Percentiles rank a stretch among this genome's conserved stretches.
These are phyloP conservation scores for Solanum dulcamara DNA, from an alignment of 257 asterid genomes.

Conservation along the genomic window DNA sequence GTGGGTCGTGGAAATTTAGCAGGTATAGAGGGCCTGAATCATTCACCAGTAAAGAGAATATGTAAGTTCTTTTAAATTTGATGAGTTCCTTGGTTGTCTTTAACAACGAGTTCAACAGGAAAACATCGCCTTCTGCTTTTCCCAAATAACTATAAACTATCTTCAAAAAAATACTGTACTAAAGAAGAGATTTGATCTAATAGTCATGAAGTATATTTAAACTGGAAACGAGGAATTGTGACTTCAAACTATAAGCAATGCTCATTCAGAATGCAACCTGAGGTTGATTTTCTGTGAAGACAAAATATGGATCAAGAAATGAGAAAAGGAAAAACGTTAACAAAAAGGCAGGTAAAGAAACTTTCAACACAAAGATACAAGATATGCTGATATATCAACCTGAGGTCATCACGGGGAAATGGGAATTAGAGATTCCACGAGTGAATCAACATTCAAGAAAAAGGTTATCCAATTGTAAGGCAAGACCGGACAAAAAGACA, in stretches of 20 bases:
- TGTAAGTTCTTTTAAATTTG: background rate
- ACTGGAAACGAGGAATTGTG: background rate
- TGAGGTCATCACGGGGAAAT: background rate
- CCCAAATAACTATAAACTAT: background rate
- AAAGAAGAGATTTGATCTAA: background rate
- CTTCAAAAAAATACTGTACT: background rate
- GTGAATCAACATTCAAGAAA: background rate
- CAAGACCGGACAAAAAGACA: background rate
- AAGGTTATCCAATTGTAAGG: background rate
- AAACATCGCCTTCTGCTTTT: background rate
- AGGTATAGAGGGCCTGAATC: constrained; percentile 32
- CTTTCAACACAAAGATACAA: background rate
- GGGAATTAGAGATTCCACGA: background rate
- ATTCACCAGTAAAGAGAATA: constrained; percentile 3
- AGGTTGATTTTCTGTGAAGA: background rate
- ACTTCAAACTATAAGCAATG: background rate
- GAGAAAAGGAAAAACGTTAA: background rate
- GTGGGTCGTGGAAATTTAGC: constrained; percentile 56
- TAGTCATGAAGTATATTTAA: background rate
- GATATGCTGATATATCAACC: background rate
- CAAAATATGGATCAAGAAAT: background rate
- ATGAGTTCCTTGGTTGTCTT: background rate
- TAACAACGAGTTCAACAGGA: background rate
- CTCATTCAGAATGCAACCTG: background rate
- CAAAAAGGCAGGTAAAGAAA: background rate